These are phyloP conservation scores for Grosmannia huntii DNA, from an alignment of 2,329 filamentous ascomycete species.

Conservation along the genomic window DNA sequence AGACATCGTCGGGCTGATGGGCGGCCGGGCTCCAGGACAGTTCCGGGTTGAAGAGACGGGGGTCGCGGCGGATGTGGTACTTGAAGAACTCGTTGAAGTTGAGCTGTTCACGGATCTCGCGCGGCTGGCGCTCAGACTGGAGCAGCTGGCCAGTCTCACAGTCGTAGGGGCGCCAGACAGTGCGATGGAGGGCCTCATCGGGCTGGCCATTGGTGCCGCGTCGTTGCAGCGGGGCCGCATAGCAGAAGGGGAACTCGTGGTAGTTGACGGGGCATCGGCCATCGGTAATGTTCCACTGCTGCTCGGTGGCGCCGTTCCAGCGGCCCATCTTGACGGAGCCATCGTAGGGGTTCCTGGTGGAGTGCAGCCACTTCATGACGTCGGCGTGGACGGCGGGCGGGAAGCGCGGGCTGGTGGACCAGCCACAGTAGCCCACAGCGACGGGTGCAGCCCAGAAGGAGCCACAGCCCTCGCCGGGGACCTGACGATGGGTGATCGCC, in stretches of 20 bases:
- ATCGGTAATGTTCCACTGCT: slow-evolving; percentile 5
- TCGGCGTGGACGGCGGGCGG: slow-evolving; percentile 1
- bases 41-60: slow-evolving; percentile 5
- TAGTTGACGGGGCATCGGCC: slow-evolving; percentile 9
- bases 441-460: slow-evolving; percentile 11
- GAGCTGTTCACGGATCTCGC: slow-evolving; percentile 6
- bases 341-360: neutral
- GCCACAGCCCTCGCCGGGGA: slow-evolving; percentile 12
- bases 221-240: neutral
- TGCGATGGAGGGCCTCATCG: slow-evolving; percentile 5
- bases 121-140: slow-evolving; percentile 1
- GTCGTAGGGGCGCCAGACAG: slow-evolving; percentile 8
- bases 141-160: slow-evolving; percentile 3
- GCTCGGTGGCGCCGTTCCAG: neutral
- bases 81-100: slow-evolving; percentile 9
- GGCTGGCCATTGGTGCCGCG: neutral
- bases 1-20: neutral
- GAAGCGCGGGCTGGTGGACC: slow-evolving; percentile 5
- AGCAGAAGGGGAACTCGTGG: slow-evolving; percentile 8
- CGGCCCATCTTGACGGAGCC: slow-evolving; percentile 4
- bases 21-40: neutral
- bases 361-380: slow-evolving; percentile 1
- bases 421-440: slow-evolving; percentile 8
- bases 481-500: slow-evolving; percentile 7
- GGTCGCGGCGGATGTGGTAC: slow-evolving; percentile 1